Percentiles rank a stretch among this genome's conserved stretches.
Evolutionary conservation across 2,329 filamentous ascomycete species (phyloP).

Genomic region (Botrytis medusae): DNA sequence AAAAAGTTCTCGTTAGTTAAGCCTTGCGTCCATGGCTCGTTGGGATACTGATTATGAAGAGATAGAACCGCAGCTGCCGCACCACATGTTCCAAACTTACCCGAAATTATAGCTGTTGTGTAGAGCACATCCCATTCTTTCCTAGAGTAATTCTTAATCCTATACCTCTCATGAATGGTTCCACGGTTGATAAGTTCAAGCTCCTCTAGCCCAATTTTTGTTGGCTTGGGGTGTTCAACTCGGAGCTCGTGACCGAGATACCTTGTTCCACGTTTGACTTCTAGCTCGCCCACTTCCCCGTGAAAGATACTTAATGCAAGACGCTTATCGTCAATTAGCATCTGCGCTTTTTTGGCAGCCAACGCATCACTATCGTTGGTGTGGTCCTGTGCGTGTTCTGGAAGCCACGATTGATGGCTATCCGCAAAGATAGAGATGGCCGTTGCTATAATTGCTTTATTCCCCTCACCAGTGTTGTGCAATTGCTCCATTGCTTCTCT

Average conservation of each 20-base stretch:
- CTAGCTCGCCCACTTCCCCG: background rate
- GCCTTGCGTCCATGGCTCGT: background rate
- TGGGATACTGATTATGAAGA: conserved; percentile 10
- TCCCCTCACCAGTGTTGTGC: background rate
- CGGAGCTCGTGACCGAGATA: background rate
- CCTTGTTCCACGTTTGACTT: background rate
- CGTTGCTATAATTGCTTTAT: background rate
- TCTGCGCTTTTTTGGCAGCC: background rate
- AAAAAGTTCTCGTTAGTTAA: background rate
- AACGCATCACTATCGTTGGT: no score
- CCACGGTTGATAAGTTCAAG: background rate
- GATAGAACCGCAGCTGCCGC: background rate
- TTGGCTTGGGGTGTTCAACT: background rate
- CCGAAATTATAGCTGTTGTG: background rate
- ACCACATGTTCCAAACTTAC: background rate
- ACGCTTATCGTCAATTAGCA: background rate
- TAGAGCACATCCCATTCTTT: background rate
- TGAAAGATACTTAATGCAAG: background rate
- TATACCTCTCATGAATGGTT: background rate
- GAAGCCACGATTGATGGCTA: background rate
- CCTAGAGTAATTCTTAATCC: background rate
- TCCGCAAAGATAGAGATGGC: background rate
- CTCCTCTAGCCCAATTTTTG: background rate
- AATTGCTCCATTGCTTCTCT: background rate
- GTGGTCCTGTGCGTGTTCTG: background rate